Conservation (phyloP, 768 basidiomycete species). For the Rhodotorula graminis region DNA sequence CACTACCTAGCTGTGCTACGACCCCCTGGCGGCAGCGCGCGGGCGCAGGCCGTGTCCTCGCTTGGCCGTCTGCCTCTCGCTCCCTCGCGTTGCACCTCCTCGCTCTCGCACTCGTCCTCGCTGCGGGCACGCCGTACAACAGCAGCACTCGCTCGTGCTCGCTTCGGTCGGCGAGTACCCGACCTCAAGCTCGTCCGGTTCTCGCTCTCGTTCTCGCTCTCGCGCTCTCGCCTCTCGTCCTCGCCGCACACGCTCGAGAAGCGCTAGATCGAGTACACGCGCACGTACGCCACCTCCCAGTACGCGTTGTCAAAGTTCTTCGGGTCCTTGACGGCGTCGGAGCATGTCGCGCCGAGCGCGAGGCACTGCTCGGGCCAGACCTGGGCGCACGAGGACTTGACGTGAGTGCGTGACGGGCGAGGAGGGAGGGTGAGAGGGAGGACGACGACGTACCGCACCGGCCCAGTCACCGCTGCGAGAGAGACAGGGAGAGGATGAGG, state of each 20-base stretch:
- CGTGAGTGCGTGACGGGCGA: too few species aligned
- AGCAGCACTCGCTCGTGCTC: too few species aligned
- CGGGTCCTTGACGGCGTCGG: conserved; percentile 19
- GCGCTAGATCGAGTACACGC: conserved; percentile 3
- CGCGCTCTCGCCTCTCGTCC: background rate
- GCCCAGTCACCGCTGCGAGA: conserved; percentile 27
- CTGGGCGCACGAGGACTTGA: background rate
- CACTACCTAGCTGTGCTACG: too few species aligned
- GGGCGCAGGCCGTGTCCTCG: too few species aligned
- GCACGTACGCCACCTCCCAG: conserved; percentile 19
- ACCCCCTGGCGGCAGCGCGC: too few species aligned
- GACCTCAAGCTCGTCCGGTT: too few species aligned
- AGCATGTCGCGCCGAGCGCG: conserved; percentile 3
- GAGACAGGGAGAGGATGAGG: background rate
- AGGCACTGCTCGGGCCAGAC: conserved; percentile 1
- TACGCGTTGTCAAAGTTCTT: conserved; percentile 8
- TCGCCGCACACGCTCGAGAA: background rate
- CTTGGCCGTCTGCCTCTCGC: too few species aligned
- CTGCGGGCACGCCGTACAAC: too few species aligned
- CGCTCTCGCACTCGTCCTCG: too few species aligned
- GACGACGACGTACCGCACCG: conserved; percentile 6
- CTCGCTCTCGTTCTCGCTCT: too few species aligned
- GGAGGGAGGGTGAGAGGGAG: background rate
- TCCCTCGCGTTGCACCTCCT: too few species aligned
- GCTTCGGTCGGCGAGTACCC: too few species aligned